Conservation (phyloP, 2,329 filamentous ascomycete genomes). For the Lasiodiplodia hormozganensis region DNA sequence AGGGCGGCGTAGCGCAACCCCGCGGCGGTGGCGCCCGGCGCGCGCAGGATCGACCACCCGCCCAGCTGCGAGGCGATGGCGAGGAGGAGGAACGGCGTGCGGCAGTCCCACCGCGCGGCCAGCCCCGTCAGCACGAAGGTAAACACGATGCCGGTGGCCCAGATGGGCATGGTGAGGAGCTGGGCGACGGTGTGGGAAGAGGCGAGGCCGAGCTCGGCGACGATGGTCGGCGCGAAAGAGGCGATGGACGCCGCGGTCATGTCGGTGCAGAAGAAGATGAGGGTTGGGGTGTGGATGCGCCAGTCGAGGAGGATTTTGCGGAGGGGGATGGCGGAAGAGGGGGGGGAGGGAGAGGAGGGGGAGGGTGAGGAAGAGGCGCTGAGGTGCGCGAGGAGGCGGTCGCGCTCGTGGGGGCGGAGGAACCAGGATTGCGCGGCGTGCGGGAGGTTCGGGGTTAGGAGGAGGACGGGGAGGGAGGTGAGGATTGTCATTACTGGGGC, state of each 20-base stretch:
- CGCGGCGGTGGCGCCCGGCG: too few relatives aligned
- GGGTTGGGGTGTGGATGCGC: constrained; percentile 51
- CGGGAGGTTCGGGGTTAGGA: constrained; percentile 5
- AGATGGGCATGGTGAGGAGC: constrained; percentile 59
- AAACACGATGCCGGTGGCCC: constrained; percentile 37
- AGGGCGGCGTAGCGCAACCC: constrained; percentile 39
- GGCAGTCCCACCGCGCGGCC: constrained; percentile 66
- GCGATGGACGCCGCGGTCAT: constrained; percentile 47
- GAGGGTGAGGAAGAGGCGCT: constrained; percentile 37
- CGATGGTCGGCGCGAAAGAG: constrained; percentile 64
- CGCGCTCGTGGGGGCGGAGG: neutral
- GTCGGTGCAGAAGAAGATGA: constrained; percentile 45
- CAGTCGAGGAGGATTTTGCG: constrained; percentile 42
- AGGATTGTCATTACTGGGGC: constrained; percentile 2
- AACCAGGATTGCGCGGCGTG: constrained; percentile 10
- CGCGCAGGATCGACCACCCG: constrained; percentile 40
- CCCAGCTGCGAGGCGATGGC: constrained; percentile 27
- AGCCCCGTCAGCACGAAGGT: constrained; percentile 56
- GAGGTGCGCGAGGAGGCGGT: neutral
- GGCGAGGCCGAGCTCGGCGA: constrained; percentile 66
- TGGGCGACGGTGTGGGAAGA: constrained; percentile 61
- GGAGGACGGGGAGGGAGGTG: neutral
- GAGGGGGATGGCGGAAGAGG: constrained; percentile 30
- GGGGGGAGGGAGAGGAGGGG: constrained; percentile 25
- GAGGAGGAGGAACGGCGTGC: constrained; percentile 56